Conservation (phyloP, 306 rosid genomes). For the Begonia peltatifolia region DNA sequence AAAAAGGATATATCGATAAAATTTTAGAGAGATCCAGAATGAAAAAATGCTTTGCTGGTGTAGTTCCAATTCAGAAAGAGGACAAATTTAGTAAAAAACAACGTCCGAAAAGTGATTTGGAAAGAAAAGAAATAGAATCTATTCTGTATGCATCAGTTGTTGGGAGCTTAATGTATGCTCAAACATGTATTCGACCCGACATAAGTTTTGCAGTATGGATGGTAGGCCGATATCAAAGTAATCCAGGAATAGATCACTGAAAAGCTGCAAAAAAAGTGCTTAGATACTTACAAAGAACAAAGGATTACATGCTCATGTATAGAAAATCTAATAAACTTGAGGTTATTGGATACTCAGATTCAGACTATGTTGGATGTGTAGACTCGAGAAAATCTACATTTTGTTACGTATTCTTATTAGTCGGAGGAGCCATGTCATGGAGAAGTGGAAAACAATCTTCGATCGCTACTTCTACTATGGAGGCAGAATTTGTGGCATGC, state of each 20-base stretch:
- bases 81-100: background rate
- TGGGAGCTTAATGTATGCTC: background rate
- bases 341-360: background rate
- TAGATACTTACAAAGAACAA: background rate
- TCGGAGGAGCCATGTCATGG: background rate
- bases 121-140: background rate
- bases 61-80: background rate
- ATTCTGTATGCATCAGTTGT: background rate
- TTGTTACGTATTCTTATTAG: background rate
- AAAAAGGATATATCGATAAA: background rate
- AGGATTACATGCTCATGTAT: background rate
- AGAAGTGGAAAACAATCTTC: background rate
- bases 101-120: background rate
- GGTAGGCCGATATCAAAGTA: background rate
- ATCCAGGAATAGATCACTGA: background rate
- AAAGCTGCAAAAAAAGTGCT: background rate
- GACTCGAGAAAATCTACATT: background rate
- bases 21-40: background rate
- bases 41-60: background rate
- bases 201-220: background rate
- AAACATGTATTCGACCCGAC: background rate
- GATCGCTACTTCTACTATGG: background rate
- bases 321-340: background rate
- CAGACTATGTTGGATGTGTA: background rate
- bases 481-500: background rate